Evolutionary conservation across 169 alveolate genomes (phyloP), one percentile per base, ranked within the genome.

Genomic region (Besnoitia besnoiti): DNA sequence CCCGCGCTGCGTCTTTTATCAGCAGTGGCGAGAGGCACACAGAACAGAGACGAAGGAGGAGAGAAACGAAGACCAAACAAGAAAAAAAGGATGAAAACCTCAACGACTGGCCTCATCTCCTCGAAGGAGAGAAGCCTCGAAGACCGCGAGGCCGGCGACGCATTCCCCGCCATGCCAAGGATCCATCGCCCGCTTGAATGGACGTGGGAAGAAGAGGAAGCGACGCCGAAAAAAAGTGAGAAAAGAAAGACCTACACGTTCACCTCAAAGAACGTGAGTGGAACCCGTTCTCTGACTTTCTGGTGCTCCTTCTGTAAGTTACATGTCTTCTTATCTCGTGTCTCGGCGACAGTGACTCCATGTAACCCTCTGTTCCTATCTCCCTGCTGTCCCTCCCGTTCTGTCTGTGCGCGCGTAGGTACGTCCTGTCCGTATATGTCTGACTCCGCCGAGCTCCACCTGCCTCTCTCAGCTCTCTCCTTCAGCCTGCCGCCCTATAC

Each of bases 91-190:
- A 55, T 19, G 27, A 55, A 55, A 55, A 16, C n/a, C 67, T 21
- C 33, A 16, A 5, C 67, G 67, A 1, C 30, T 19, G 67, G 67
- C 30, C 67, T 55, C 67, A n/a, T 55, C 24, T 55, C 67, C 30
- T 55, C 67, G 33, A 55, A 19, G 27, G 67, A 55, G 30, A 55
- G 24, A 55, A n/a, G n/a, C n/a, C 67, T 55, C 67, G 67, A 14
- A 49, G 55, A 55, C 4, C 67, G 3, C 30, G 67, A 55, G 67
- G 3, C 30, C 67, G n/a, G n/a, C n/a, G 67, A 55, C 67, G 67
- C 67, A 3, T 73, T 73, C 24, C 82, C 82, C 24, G 82, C 82
- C 46, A 37, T 73, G 82, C 82, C 82, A 1, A 39, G 82, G n/a
- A 73, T 42, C 24, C 82, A 39, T 2, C 39, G 8, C 16, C 24